Percentiles rank a stretch among this genome's conserved stretches.
Evolutionary conservation across 2,329 filamentous ascomycete species (phyloP).

Genomic region (Arachnomyces sp.): DNA sequence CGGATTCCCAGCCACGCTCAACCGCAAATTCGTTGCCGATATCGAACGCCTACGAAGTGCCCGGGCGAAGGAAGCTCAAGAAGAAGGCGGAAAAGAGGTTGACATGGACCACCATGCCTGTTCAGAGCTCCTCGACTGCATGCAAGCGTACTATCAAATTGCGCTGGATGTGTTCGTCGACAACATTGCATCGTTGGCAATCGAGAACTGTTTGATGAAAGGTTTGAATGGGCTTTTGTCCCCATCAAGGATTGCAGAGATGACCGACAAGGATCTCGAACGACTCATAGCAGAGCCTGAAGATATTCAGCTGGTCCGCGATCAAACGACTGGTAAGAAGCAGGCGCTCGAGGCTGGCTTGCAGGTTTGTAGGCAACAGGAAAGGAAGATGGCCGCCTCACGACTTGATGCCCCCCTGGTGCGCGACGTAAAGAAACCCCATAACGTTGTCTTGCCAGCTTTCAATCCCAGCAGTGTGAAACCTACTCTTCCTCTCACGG

Average conservation of each 20-base stretch:
- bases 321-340: slow-evolving; percentile 7
- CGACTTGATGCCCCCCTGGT: no score
- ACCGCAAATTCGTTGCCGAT: slow-evolving; percentile 8
- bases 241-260: slow-evolving; percentile 22
- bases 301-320: slow-evolving; percentile 9
- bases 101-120: slow-evolving; percentile 8
- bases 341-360: slow-evolving; percentile 12
- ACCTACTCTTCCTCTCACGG: no score
- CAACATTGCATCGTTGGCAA: slow-evolving; percentile 28
- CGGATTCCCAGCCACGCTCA: slow-evolving; percentile 13
- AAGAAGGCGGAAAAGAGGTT: slow-evolving; percentile 2
- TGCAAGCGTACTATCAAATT: slow-evolving; percentile 18
- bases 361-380: slow-evolving; percentile 12
- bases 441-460: no score
- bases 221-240: slow-evolving; percentile 28
- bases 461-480: no score
- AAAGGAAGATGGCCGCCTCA: slow-evolving; percentile 5
- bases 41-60: slow-evolving; percentile 8
- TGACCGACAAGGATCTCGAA: slow-evolving; percentile 21
- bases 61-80: slow-evolving; percentile 1
- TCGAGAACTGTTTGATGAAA: slow-evolving; percentile 32
- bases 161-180: slow-evolving; percentile 28
- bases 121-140: slow-evolving; percentile 16
- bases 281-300: slow-evolving; percentile 19
- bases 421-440: no score